A percentile compares a stretch with the other conserved stretches of the same genome.
phyloP scores from a whole-genome alignment of 495 filamentous ascomycete species.

The Cudoniella acicularis region DNA sequence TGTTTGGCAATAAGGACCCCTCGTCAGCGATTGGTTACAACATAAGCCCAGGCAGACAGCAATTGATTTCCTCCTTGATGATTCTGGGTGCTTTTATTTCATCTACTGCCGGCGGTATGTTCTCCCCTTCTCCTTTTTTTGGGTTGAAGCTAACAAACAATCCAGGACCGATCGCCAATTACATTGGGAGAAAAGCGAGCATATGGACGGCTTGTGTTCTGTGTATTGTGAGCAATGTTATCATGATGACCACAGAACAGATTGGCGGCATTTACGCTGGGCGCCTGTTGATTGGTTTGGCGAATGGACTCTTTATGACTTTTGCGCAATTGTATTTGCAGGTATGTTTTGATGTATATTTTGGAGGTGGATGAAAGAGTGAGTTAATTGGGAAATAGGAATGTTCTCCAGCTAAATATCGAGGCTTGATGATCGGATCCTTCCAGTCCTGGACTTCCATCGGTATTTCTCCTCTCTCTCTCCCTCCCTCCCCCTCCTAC shows the following conservation, averaged over 20 bases:
- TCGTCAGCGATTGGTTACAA: slow-evolving; percentile 48
- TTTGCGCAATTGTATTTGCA: slow-evolving; percentile 58
- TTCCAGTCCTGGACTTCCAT: slow-evolving; percentile 25
- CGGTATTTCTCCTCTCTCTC: too few relatives aligned
- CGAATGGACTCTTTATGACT: slow-evolving; percentile 56
- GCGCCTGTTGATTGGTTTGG: slow-evolving; percentile 51
- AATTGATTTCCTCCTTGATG: slow-evolving; percentile 56
- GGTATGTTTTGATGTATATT: too few relatives aligned
- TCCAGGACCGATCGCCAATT: slow-evolving; percentile 44
- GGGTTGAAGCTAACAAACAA: neutral
- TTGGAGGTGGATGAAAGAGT: too few relatives aligned
- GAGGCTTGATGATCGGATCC: slow-evolving; percentile 21
- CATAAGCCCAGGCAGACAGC: slow-evolving; percentile 48
- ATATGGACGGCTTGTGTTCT: slow-evolving; percentile 47
- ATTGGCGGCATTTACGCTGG: slow-evolving; percentile 54
- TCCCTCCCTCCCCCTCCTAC: too few relatives aligned
- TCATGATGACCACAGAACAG: slow-evolving; percentile 53
- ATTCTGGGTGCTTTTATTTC: slow-evolving; percentile 56
- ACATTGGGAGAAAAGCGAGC: slow-evolving; percentile 42
- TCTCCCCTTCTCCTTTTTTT: neutral
- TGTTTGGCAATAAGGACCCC: slow-evolving; percentile 37
- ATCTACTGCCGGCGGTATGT: slow-evolving; percentile 38
- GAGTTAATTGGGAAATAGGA: too few relatives aligned
- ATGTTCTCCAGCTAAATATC: slow-evolving; percentile 26
- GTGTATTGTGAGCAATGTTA: slow-evolving; percentile 45